These are phyloP conservation scores for Fusarium haematococcum DNA, from an alignment of 2,329 filamentous ascomycete species.

Conservation along the genomic window DNA sequence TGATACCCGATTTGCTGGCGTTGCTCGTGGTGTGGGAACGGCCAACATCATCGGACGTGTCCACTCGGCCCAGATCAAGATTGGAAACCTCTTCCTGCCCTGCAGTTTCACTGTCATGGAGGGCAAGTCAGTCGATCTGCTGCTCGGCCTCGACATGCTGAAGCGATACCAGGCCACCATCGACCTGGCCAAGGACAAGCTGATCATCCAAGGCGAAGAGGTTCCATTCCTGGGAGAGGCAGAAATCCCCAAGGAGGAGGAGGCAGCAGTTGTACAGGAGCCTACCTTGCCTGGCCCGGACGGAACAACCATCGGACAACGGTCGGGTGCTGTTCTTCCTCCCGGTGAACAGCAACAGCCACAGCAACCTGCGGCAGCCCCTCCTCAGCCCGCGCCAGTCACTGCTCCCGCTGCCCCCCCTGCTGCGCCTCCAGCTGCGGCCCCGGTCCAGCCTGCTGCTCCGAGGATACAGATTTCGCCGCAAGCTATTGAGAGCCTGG, in stretches of 20 bases:
- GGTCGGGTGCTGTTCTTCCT: slow-evolving; percentile 78
- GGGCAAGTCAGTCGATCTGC: slow-evolving; percentile 93
- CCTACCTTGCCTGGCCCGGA: slow-evolving; percentile 87
- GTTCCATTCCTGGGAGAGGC: slow-evolving; percentile 92
- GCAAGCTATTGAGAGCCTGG: slow-evolving; percentile 80
- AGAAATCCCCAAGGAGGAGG: slow-evolving; percentile 89
- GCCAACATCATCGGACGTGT: slow-evolving; percentile 95
- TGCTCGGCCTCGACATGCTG: slow-evolving; percentile 95
- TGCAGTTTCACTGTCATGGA: slow-evolving; percentile 99
- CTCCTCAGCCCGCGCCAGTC: slow-evolving; percentile 41
- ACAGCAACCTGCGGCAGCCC: slow-evolving; percentile 25
- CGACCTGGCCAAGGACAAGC: slow-evolving; percentile 84
- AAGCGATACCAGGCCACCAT: slow-evolving; percentile 95
- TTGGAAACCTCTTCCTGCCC: slow-evolving; percentile 86
- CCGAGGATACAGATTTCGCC: slow-evolving; percentile 59
- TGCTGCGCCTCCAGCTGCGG: slow-evolving; percentile 42
- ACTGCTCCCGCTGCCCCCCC: slow-evolving; percentile 43
- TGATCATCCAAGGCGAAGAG: slow-evolving; percentile 89
- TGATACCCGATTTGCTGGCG: slow-evolving; percentile 90
- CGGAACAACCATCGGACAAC: slow-evolving; percentile 88
- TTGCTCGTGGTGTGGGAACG: slow-evolving; percentile 93
- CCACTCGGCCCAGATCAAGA: slow-evolving; percentile 94
- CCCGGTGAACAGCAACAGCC: slow-evolving; percentile 33
- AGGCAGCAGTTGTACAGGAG: slow-evolving; percentile 81
- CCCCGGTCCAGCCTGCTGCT: slow-evolving; percentile 43